Evolutionary conservation across 2,329 filamentous ascomycete genomes (phyloP), one percentile per base, ranked within the genome.

Genomic region (Epichloe glyceriae): DNA sequence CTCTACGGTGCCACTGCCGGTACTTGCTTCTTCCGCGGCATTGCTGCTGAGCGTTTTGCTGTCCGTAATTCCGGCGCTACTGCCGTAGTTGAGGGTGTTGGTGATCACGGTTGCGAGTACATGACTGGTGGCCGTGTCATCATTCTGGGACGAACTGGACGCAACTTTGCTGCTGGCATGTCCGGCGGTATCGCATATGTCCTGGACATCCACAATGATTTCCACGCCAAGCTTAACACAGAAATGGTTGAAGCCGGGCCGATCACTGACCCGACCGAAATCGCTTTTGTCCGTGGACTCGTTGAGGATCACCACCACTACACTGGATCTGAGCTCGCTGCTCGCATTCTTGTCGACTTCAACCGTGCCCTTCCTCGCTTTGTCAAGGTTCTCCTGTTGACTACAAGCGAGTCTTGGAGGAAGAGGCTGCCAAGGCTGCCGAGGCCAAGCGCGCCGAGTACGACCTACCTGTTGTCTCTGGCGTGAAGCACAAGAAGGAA

Each of bases 141-240:
- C 56, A 79, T 95, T 62, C 78, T 97, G 46, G 91, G 91, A 52
- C 82, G 80, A 61, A 95, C 89, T 64, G 91, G 91, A 44, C 90
- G 91, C 60, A 97, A 97, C 76, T 97, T 97, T 64, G 91, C 90
- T 60, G 91, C 91, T 54, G 91, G 91, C 76, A 97, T 97, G 91
- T 96, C 90, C 62, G 91, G 91, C 64, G 91, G 91, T 75, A 96
- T 97, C 62, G 90, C 90, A 17, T 97, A 95, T 62, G 82, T 96
- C 50, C 80, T 97, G 33, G 91, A 97, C 63, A 85, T 93, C 63
- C 80, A 91, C 66, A 79, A 85, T 57, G 88, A 96, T 70, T 95
- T 96, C 73, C 75, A 86, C 67, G 82, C 83, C 60, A 96, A 96
- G 78, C 85, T 96, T 71, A 97, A 97, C 72, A 85, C 83, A 63